A percentile compares a stretch with the other conserved stretches of the same genome.
phyloP scores from a whole-genome alignment of 176 grass and related monocot species.

The Cocos nucifera region DNA sequence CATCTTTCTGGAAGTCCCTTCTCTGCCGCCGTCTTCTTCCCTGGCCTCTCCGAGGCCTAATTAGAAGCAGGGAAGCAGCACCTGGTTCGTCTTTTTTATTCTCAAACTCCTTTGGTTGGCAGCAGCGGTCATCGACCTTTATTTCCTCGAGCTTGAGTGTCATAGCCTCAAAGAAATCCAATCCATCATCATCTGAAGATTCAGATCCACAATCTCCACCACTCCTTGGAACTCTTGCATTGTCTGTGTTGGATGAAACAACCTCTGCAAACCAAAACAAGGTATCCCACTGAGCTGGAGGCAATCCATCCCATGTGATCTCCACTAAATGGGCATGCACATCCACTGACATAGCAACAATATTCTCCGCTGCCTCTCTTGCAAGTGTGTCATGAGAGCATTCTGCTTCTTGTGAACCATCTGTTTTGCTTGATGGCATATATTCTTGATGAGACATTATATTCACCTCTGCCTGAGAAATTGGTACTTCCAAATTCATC shows the following conservation, averaged over 20 bases:
- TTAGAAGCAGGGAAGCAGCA: constrained; percentile 16
- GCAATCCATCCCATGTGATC: neutral
- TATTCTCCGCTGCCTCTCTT: constrained; percentile 37
- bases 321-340: neutral
- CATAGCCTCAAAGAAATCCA: constrained; percentile 47
- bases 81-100: constrained; percentile 10
- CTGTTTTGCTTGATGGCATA: neutral
- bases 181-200: constrained; percentile 20
- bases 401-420: constrained; percentile 22
- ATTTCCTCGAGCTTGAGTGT: constrained; percentile 38
- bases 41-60: constrained; percentile 38
- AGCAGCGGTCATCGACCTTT: constrained; percentile 13
- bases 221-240: neutral
- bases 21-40: constrained; percentile 29
- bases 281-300: constrained; percentile 23
- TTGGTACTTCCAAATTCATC: neutral
- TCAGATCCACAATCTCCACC: constrained; percentile 3
- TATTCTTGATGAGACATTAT: constrained; percentile 3
- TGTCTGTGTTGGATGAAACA: constrained; percentile 20
- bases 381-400: constrained; percentile 21
- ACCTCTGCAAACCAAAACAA: constrained; percentile 59
- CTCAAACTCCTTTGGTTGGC: neutral
- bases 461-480: neutral
- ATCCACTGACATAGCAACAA: constrained; percentile 35
- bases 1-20: constrained; percentile 49